These are phyloP conservation scores for Ulmus americana DNA, from an alignment of 331 rosid species.

Conservation along the genomic window DNA sequence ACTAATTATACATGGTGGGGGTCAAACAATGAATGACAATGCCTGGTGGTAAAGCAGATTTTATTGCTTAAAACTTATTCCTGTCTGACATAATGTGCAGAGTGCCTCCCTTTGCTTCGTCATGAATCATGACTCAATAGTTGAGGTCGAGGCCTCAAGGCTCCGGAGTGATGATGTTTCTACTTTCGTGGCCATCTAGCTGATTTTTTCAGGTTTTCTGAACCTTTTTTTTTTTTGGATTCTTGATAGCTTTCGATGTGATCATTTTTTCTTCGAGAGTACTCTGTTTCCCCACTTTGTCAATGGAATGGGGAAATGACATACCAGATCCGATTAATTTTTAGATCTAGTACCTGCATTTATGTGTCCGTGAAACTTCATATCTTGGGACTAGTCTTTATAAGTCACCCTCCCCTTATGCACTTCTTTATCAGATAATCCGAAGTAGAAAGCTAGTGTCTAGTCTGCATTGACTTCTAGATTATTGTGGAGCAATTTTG, in stretches of 20 bases:
- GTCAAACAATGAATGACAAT: slow-evolving; percentile 20
- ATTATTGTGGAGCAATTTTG: slow-evolving; percentile 1
- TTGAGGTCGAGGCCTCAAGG: slow-evolving; percentile 65
- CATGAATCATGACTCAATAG: slow-evolving; percentile 47
- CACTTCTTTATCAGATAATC: slow-evolving; percentile 3
- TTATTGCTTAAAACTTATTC: slow-evolving; percentile 34
- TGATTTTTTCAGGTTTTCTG: slow-evolving; percentile 57
- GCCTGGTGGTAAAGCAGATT: slow-evolving; percentile 34
- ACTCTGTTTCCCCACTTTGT: slow-evolving; percentile 18
- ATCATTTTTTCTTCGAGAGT: slow-evolving; percentile 28
- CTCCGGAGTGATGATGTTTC: slow-evolving; percentile 46
- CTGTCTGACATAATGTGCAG: slow-evolving; percentile 56
- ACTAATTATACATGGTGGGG: slow-evolving; percentile 9
- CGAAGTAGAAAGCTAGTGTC: neutral
- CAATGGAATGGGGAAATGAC: slow-evolving; percentile 25
- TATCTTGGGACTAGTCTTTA: slow-evolving; percentile 13
- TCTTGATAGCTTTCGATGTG: slow-evolving; percentile 24
- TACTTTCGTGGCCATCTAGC: slow-evolving; percentile 47
- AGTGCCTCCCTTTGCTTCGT: slow-evolving; percentile 39
- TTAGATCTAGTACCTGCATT: slow-evolving; percentile 15
- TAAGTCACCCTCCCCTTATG: neutral
- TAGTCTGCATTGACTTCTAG: slow-evolving; percentile 5
- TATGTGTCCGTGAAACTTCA: slow-evolving; percentile 16
- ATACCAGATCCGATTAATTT: slow-evolving; percentile 7
- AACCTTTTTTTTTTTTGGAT: slow-evolving; percentile 25